Base-by-base conservation (phyloP, 805 yeast genomes). In the Starmerella gropengiesseri region DNA sequence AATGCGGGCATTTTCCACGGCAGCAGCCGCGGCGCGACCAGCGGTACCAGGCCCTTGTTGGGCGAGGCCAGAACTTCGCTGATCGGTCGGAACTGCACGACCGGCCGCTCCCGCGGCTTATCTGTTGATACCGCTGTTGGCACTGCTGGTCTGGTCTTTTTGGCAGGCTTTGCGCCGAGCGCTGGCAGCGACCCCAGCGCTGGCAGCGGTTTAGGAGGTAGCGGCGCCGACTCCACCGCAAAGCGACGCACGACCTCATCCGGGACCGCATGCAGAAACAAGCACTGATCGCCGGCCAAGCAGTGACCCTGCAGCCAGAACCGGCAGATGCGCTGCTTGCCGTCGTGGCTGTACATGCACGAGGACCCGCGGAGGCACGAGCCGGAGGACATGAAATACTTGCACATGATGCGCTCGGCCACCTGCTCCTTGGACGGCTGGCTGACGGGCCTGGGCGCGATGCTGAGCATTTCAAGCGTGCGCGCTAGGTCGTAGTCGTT, bases 231-330 rank as follows among this genome's bases (percentile, higher is more conserved):
- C 37, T 26, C 28, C 6, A 32, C 21, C 16, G 14, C 43, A 17
- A 46, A 25, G 19, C 43, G 35, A 9, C 45, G 47, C 14, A 52
- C 38, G 7, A 60, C 31, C 19, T 48, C 38, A 2, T 46, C 47
- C 4, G 70, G 68, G 7, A 65, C 50, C 17, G 58, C 55, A 46
- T 70, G 74, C 36, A 63, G 52, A 47, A 68, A 70, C 28, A 53
- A 51, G 50, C 74, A 70, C 2, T 45, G 42, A 8, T 60, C 63
- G 8, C 72, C 73, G 6, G 69, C 68, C 5, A 64, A 38, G 47
- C 74, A 70, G 9, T 57, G 54, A 2, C 70, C 69, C 28, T 62
- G 64, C 6, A 70, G 54, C 74, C 74, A 70, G 51, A 64, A 70
- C 22, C 70, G 57, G 44, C 74, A 70, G 7, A 66, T 61, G 19